Evolutionary conservation across 2,329 filamentous ascomycete species (phyloP).

Genomic region (Nothomitra cinnamomea): DNA sequence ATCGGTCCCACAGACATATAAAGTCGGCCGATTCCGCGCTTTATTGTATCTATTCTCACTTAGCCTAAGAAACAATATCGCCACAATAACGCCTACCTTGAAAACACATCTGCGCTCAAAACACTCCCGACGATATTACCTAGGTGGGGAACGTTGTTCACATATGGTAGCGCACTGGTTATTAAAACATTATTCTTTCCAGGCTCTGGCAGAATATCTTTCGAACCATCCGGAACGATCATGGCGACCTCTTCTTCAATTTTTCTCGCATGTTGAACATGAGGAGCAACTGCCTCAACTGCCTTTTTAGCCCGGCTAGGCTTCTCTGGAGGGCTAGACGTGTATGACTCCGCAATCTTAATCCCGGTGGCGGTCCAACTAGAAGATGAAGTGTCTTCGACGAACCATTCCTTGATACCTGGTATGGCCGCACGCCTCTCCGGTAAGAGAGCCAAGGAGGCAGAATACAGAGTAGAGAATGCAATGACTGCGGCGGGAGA

Average conservation of each 20-base stretch:
- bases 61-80: slow-evolving; percentile 8
- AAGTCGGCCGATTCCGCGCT: slow-evolving; percentile 58
- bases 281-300: neutral
- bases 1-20: slow-evolving; percentile 79
- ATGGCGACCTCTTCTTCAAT: neutral
- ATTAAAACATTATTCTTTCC: slow-evolving; percentile 79
- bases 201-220: slow-evolving; percentile 41
- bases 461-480: slow-evolving; percentile 15
- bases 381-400: slow-evolving; percentile 9
- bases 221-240: slow-evolving; percentile 3
- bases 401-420: slow-evolving; percentile 13
- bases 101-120: slow-evolving; percentile 74
- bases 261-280: slow-evolving; percentile 7
- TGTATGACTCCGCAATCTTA: slow-evolving; percentile 13
- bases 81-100: slow-evolving; percentile 19
- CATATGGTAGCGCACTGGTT: slow-evolving; percentile 81
- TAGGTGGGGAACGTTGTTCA: slow-evolving; percentile 61
- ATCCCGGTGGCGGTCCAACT: slow-evolving; percentile 15
- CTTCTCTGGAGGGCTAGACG: slow-evolving; percentile 9
- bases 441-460: slow-evolving; percentile 9
- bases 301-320: slow-evolving; percentile 9
- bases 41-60: slow-evolving; percentile 47
- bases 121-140: slow-evolving; percentile 82
- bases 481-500: slow-evolving; percentile 15
- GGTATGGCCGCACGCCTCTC: slow-evolving; percentile 9